Evolutionary conservation across 805 yeast genomes (phyloP).

Genomic region (Vanderwaltozyma tropicalis): DNA sequence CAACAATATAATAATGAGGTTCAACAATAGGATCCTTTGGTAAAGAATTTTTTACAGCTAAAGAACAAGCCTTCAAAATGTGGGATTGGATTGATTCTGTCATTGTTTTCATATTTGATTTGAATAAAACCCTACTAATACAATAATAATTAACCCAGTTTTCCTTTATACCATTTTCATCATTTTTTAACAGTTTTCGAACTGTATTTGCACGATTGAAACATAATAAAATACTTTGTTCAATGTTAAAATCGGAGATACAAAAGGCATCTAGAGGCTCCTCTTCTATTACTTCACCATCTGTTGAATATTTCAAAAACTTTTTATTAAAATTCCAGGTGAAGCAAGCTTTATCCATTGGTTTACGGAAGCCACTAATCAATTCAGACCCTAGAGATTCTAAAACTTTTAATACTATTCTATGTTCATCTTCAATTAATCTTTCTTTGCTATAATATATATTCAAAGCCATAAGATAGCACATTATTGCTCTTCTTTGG

Average conservation of each 20-base stretch:
- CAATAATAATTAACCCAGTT: conserved; percentile 59
- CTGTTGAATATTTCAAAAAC: conserved; percentile 10
- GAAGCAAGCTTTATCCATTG: conserved; percentile 56
- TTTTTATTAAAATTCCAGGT: conserved; percentile 17
- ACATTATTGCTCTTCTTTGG: conserved; percentile 61
- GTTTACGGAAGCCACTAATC: conserved; percentile 47
- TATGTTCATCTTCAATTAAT: conserved; percentile 9
- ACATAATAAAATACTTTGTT: conserved; percentile 21
- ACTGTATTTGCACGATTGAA: conserved; percentile 14
- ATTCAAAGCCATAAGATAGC: conserved; percentile 56
- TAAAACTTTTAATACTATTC: conserved; percentile 10
- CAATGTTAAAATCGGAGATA: conserved; percentile 23
- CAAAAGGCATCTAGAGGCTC: conserved; percentile 4
- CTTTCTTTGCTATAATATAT: conserved; percentile 2
- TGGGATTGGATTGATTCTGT: conserved; percentile 12
- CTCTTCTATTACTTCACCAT: conserved; percentile 10
- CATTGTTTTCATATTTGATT: conserved; percentile 29
- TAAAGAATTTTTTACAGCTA: conserved; percentile 30
- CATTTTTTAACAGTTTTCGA: conserved; percentile 19
- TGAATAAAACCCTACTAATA: conserved; percentile 47
- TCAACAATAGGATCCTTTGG: conserved; percentile 54
- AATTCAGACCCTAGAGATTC: conserved; percentile 20
- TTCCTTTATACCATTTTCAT: conserved; percentile 1
- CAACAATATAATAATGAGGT: conserved; percentile 61
- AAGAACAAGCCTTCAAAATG: conserved; percentile 35